Evolutionary conservation across 106 monocot genomes (phyloP).

Genomic region (Xerophyta viscosa): DNA sequence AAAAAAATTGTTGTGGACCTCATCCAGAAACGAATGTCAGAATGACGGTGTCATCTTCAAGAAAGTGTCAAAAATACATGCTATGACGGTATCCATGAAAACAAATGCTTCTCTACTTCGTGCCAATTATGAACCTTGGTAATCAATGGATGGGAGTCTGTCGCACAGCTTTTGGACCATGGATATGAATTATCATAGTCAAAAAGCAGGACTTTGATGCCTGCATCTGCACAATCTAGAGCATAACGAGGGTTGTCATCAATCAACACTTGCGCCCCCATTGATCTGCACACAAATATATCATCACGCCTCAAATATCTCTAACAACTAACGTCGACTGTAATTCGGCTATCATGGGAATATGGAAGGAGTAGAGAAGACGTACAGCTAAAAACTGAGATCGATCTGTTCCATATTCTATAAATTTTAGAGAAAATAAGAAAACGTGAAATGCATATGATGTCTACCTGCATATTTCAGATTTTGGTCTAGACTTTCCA

Average conservation of each 20-base stretch:
- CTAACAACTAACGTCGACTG: too few species aligned
- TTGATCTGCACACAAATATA: slow-evolving; percentile 35
- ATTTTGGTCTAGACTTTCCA: slow-evolving; percentile 79
- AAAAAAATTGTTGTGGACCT: too few species aligned
- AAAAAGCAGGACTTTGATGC: slow-evolving; percentile 78
- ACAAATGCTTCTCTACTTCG: slow-evolving; percentile 60
- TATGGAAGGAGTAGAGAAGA: too few species aligned
- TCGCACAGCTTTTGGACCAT: slow-evolving; percentile 64
- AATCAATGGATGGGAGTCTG: slow-evolving; percentile 62
- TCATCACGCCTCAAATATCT: too few species aligned
- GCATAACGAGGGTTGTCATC: slow-evolving; percentile 94
- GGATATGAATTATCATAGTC: slow-evolving; percentile 86
- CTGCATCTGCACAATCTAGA: slow-evolving; percentile 79
- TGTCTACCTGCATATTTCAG: slow-evolving; percentile 99
- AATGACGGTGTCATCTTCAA: too few species aligned
- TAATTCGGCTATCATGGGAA: too few species aligned
- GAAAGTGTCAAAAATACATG: background rate
- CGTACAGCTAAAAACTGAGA: too few species aligned
- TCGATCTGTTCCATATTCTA: too few species aligned
- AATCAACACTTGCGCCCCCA: slow-evolving; percentile 72
- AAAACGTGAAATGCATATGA: too few species aligned
- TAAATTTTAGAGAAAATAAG: too few species aligned
- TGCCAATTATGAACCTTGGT: slow-evolving; percentile 84
- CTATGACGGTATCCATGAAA: slow-evolving; percentile 30
- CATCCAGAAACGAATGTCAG: too few species aligned